Evolutionary conservation across 768 basidiomycete genomes (phyloP), one percentile per base, ranked within the genome.

Genomic region (Porpolomopsis calyptriformis): DNA sequence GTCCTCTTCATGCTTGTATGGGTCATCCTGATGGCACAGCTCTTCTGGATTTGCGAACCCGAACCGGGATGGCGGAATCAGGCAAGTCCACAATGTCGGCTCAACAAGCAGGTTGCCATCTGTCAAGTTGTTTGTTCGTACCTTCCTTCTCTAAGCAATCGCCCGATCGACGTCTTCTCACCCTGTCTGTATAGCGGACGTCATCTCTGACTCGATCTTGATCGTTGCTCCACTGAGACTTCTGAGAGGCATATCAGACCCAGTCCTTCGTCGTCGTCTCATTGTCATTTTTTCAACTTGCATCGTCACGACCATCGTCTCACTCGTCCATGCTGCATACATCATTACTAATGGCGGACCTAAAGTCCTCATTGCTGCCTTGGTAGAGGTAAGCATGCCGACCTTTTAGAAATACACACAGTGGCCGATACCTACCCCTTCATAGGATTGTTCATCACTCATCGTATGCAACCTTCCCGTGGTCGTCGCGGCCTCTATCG

Each of bases 281-380:
- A 63, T 71, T 49, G 54, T 74, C 43, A 72, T 76, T 40, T 77
- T 78, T 56, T 76, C 76, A 8, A 67, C 77, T 8, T 74, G 73
- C 42, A 67, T 76, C 46, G 57, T 70, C 42, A 76, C 73, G 4
- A 76, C 69, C 6, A 52, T 70, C 29, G 66, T 67, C n/a, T 68
- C 69, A 2, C 53, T 70, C n/a, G 67, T 75, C 2, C 75, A 76
- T 39, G 70, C 69, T 0, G 55, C 60, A 23, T 65, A 68, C 51
- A 68, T 77, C 43, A 56, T 69, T 18, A 52, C 39, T 1, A 49
- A 52, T 8, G 59, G 60, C 18, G 61, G 60, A 3, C 49, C 50
- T 6, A 52, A 57, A 37, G 61, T 65, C 20, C 47, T 68, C 6
- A 60, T 70, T 24, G 59, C 68, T 0, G 72, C 68, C 3, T 48